Evolutionary conservation across 306 rosid species (phyloP), one percentile per base, ranked within the genome.

Genomic region (Coriaria nepalensis): DNA sequence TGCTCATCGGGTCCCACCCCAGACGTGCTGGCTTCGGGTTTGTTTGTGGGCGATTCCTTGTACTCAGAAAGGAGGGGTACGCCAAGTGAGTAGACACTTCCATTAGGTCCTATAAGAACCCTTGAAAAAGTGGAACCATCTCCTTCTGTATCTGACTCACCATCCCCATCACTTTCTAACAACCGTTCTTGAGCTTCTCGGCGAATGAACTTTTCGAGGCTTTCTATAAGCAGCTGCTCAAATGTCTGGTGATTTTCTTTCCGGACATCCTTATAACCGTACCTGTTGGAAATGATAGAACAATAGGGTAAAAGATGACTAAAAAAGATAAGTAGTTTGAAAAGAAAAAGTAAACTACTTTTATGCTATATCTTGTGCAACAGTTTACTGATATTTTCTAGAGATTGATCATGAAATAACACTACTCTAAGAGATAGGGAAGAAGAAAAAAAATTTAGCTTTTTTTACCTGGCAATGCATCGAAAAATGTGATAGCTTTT

Each of bases 161-260:
- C 78, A 41, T 88, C 95, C 45, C 86, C 90, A 7, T 84, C 86
- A 50, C 97, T 88, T 67, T 88, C 97, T 44, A 88, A 56, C 54
- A 90, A 81, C 33, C 90, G 71, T 57, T 84, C 93, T 44, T 88
- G 97, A 59, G 90, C 93, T 62, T 88, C 97, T 45, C 95, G 83
- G 6, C 95, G 82, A 63, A 88, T 78, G 73, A 88, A 88, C 55
- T 84, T 88, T 78, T 88, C 97, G 0, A 88, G 87, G 75, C 95
- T 88, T 75, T 88, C 95, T 13, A 88, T 88, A 52, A 88, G 78
- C 54, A 88, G 70, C 79, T 88, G 97, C 87, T 88, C 97, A 63
- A 88, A 88, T 3, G 80, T 64, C 78, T 72, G 95, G 63, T 88
- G 95, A 62, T 73, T 84, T 84, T 88, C 97, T 66, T 88, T 88